Conservation (phyloP, 257 asterid genomes). For the Paraleonurus japonicus region DNA sequence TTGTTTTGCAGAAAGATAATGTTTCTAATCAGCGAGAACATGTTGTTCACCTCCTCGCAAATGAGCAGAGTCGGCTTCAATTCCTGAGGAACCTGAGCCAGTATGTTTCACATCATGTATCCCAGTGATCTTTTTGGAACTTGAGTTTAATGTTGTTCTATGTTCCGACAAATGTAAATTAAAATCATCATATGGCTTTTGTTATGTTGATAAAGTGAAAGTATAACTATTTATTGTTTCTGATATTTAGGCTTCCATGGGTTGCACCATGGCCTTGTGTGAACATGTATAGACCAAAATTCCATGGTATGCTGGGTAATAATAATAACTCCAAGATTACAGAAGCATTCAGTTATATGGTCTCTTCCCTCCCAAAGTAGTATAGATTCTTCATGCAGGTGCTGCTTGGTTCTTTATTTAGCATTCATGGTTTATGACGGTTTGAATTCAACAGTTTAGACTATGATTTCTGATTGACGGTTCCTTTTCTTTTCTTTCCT, state of each 20-base stretch:
- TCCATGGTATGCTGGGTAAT: slow-evolving; percentile 11
- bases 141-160: slow-evolving; percentile 3
- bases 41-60: slow-evolving; percentile 86
- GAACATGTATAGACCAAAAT: slow-evolving; percentile 5
- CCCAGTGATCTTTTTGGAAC: slow-evolving; percentile 10
- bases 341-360: neutral
- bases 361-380: neutral
- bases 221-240: neutral
- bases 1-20: slow-evolving; percentile 71
- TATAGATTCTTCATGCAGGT: neutral
- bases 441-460: neutral
- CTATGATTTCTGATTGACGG: neutral
- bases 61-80: slow-evolving; percentile 86
- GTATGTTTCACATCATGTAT: slow-evolving; percentile 46
- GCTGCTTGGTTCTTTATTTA: neutral
- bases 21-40: slow-evolving; percentile 96
- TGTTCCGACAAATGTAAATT: slow-evolving; percentile 8
- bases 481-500: neutral
- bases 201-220: neutral
- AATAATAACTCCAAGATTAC: neutral
- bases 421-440: neutral
- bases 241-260: slow-evolving; percentile 11
- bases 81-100: slow-evolving; percentile 82
- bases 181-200: slow-evolving; percentile 13
- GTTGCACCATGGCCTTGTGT: neutral